A percentile compares a stretch with the other conserved stretches of the same genome.
These are phyloP conservation scores for Beauveria bassiana DNA, from an alignment of 2,329 filamentous ascomycete species.

Conservation along the genomic window DNA sequence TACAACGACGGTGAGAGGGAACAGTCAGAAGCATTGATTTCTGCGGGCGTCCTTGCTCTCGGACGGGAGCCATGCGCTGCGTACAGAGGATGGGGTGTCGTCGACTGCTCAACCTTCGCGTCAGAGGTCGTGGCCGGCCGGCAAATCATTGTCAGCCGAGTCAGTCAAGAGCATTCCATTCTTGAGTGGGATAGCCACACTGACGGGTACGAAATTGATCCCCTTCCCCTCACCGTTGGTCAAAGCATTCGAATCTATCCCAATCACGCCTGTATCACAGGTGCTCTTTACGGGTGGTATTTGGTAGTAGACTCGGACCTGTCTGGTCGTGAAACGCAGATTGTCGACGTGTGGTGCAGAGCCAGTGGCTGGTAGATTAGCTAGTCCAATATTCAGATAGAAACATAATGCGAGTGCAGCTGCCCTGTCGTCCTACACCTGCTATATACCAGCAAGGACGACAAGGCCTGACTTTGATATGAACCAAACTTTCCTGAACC, in stretches of 20 bases:
- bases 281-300: slow-evolving; percentile 54
- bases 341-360: slow-evolving; percentile 53
- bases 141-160: slow-evolving; percentile 47
- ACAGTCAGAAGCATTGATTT: slow-evolving; percentile 45
- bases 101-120: slow-evolving; percentile 29
- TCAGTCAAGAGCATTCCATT: slow-evolving; percentile 61
- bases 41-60: slow-evolving; percentile 49
- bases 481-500: slow-evolving; percentile 13
- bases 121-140: neutral
- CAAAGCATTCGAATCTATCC: slow-evolving; percentile 42
- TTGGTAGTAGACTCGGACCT: slow-evolving; percentile 36
- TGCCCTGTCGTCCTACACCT: slow-evolving; percentile 10
- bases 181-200: slow-evolving; percentile 38
- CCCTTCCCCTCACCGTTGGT: slow-evolving; percentile 38
- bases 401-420: neutral
- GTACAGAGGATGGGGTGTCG: slow-evolving; percentile 54
- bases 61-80: slow-evolving; percentile 53
- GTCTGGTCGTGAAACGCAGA: slow-evolving; percentile 31
- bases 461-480: slow-evolving; percentile 11
- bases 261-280: slow-evolving; percentile 58
- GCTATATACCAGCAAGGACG: slow-evolving; percentile 7
- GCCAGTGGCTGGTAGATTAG: slow-evolving; percentile 40
- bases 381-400: neutral
- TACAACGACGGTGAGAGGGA: slow-evolving; percentile 36
- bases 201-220: neutral